Evolutionary conservation across 345 rosid species (phyloP).

Genomic region (Lagerstroemia speciosa): DNA sequence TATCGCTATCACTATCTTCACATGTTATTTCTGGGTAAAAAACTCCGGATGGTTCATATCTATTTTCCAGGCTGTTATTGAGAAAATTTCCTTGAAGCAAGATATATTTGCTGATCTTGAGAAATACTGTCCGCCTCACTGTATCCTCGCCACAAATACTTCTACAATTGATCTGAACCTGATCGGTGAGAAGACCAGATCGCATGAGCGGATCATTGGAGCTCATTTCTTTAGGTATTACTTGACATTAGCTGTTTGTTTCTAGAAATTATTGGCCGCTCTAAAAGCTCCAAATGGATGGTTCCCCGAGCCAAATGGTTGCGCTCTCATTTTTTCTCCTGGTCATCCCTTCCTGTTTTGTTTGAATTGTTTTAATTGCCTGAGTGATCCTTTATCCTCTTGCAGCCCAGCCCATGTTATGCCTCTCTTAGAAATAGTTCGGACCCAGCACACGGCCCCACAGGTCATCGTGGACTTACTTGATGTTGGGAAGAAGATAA

Average conservation of each 20-base stretch:
- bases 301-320: neutral
- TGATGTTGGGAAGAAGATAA: slow-evolving; percentile 84
- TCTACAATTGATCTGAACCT: slow-evolving; percentile 89
- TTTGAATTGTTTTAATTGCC: slow-evolving; percentile 9
- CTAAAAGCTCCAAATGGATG: neutral
- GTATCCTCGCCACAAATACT: slow-evolving; percentile 90
- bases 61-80: slow-evolving; percentile 80
- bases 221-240: slow-evolving; percentile 96
- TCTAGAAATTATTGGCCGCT: neutral
- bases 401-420: slow-evolving; percentile 93
- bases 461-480: slow-evolving; percentile 86
- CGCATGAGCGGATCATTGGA: slow-evolving; percentile 76
- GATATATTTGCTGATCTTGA: slow-evolving; percentile 91
- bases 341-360: neutral
- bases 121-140: slow-evolving; percentile 77
- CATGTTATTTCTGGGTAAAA: neutral
- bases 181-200: slow-evolving; percentile 71
- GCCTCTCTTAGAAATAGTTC: slow-evolving; percentile 94
- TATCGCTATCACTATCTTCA: neutral
- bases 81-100: slow-evolving; percentile 85
- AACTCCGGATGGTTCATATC: neutral
- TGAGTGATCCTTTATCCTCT: slow-evolving; percentile 13
- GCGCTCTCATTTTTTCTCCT: neutral
- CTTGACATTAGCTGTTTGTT: neutral
- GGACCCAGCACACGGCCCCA: slow-evolving; percentile 73